phyloP scores from a whole-genome alignment of 257 asterid species.

The Penstemon davidsonii region DNA sequence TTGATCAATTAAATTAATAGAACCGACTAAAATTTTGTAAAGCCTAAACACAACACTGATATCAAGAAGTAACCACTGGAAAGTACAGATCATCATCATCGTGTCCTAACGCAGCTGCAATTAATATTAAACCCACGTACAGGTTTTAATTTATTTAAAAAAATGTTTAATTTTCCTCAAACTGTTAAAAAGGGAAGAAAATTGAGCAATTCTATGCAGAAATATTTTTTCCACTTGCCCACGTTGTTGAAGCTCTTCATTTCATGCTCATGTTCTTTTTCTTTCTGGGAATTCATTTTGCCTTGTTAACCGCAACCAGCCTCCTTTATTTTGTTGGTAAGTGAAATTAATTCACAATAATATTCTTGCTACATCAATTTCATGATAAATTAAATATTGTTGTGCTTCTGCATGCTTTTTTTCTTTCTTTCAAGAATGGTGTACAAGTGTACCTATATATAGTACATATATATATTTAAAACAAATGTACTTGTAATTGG shows the following conservation, averaged over 20 bases:
- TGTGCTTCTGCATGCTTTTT: background rate
- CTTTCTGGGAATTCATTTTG: conserved; percentile 20
- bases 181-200: conserved; percentile 10
- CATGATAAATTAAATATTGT: background rate
- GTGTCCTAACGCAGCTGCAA: conserved; percentile 28
- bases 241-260: conserved; percentile 47
- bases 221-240: conserved; percentile 34
- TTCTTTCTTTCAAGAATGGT: background rate
- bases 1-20: background rate
- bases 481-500: too few relatives aligned
- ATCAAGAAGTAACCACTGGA: conserved; percentile 26
- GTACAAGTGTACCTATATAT: too few relatives aligned
- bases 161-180: background rate
- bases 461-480: too few relatives aligned
- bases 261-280: conserved; percentile 36
- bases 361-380: background rate
- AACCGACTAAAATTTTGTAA: too few relatives aligned
- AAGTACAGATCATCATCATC: conserved; percentile 13
- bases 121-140: conserved; percentile 20
- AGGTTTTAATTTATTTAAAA: background rate
- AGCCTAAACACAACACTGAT: conserved; percentile 17
- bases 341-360: background rate
- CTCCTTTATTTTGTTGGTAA: background rate
- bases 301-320: conserved; percentile 17
- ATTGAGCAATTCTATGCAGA: conserved; percentile 41